Evolutionary conservation across 1,284 basidiomycete genomes (phyloP), one percentile per base, ranked within the genome.

Genomic region (Inonotus hispidus): DNA sequence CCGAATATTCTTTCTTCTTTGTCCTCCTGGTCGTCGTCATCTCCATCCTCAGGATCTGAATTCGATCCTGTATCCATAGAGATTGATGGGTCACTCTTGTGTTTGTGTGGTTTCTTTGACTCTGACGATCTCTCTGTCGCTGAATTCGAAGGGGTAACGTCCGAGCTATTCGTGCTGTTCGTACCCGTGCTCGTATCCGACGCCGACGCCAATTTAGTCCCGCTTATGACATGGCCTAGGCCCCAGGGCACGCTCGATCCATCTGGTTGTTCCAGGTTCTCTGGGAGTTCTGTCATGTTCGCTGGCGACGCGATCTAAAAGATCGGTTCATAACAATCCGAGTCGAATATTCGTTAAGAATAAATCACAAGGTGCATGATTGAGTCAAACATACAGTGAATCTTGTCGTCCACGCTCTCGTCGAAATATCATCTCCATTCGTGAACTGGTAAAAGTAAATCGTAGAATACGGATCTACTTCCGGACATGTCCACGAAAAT

Each of bases 381-480:
- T 38, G 21, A 41, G 43, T n/a, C 19, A 19, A 8, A 59, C 67
- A 54, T 56, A 76, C 75, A 32, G 73, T 72, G 62, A 78, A 78
- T 1, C 75, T 71, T 8, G 73, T 71, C 0, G 75, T 78, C 75
- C 75, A 78, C 35, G 65, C 65, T 6, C 72, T 66, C 35, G 69
- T 63, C 27, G 66, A 47, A 11, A 35, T 53, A 37, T 73, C 69
- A n/a, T 68, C 67, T 41, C 70, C 68, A 38, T 74, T 72, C 10
- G 71, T 73, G 59, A 75, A 73, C 74, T 76, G 72, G 54, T 77
- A 78, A 65, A 77, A 75, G 63, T 77, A 78, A 19, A 76, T 75
- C 21, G 66, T 64, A 3, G 74, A 72, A 63, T 75, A 71, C 1
- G 75, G 76, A 35, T 69, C 62, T 0, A 77, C 74, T n/a, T 73